Evolutionary conservation across 352 stramenopile species (phyloP), one percentile per base, ranked within the genome.

Genomic region (Pythium grandisporangium): DNA sequence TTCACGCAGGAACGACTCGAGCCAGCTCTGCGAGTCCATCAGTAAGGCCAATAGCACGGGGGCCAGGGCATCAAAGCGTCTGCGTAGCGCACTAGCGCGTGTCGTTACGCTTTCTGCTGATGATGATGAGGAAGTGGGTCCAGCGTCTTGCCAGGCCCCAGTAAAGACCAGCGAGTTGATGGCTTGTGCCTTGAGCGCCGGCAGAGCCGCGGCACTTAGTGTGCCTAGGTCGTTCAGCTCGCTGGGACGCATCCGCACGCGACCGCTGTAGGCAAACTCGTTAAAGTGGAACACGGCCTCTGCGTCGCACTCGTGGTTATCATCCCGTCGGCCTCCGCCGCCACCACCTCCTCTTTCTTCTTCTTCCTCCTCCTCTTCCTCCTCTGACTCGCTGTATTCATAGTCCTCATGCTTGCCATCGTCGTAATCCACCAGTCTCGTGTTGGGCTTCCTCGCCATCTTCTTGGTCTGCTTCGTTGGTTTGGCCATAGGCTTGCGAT

Each of bases 261-360:
- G 55, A 2, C 72, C 69, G 8, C 63, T 48, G 32, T 85, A 85
- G 2, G 77, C 48, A 46, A 66, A 83, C 44, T 80, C 44, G 37
- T 81, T 76, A 53, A 85, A 81, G 36, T 79, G 66, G 44, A 85
- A 85, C 1, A 85, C 55, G 0, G 81, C 72, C 12, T 46, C 1
- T 5, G 22, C 44, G 4, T 44, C 32, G 36, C 49, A 46, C 2
- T 56, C 42, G n/a, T 61, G 45, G 4, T 47, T 45, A 8, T 61
- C 54, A n/a, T n/a, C n/a, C n/a, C n/a, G n/a, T 50, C 48, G 2
- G 70, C 53, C 12, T 48, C 48, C 3, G 59, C 37, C 12, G 40
- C 11, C 5, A 33, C 34, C 20, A 36, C 32, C 35, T 58, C 48
- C 16, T 37, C 33, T 22, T 41, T 51, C 8, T 38, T 40, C 10